A percentile compares a stretch with the other conserved stretches of the same genome.
phyloP scores from a whole-genome alignment of 306 rosid genomes.

The Vigna trinervia region DNA sequence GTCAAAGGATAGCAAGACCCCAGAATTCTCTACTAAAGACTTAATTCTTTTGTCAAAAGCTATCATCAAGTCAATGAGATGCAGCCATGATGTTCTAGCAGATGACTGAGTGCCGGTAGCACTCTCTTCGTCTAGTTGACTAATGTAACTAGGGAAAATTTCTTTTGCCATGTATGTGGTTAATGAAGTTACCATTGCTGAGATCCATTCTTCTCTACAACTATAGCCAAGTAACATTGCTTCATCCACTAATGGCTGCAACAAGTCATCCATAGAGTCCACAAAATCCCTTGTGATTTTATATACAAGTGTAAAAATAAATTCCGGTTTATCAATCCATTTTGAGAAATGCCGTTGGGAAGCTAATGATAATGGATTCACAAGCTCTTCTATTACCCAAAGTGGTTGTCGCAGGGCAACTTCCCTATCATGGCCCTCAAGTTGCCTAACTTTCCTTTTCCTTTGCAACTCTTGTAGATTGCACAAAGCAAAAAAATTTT shows the following conservation, averaged over 20 bases:
- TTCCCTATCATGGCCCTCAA: conserved; percentile 64
- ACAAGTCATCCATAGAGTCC: conserved; percentile 80
- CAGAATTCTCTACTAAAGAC: conserved; percentile 79
- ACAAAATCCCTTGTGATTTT: conserved; percentile 87
- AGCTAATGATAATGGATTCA: conserved; percentile 81
- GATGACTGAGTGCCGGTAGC: conserved; percentile 52
- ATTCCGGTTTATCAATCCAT: conserved; percentile 90
- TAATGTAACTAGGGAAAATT: conserved; percentile 72
- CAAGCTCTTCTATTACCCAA: conserved; percentile 98
- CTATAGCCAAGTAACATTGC: conserved; percentile 86
- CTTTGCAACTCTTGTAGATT: conserved; percentile 85
- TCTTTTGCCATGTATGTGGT: conserved; percentile 86
- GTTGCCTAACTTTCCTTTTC: conserved; percentile 86
- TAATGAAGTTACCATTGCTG: conserved; percentile 84
- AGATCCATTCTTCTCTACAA: conserved; percentile 97
- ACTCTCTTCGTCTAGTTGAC: conserved; percentile 65
- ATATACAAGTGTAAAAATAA: conserved; percentile 84
- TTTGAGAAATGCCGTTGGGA: conserved; percentile 86
- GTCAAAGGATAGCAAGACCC: conserved; percentile 68
- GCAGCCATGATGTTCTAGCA: conserved; percentile 77
- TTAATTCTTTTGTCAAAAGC: conserved; percentile 87
- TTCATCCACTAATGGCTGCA: conserved; percentile 95
- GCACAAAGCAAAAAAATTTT: conserved; percentile 81
- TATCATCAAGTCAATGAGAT: conserved; percentile 93
- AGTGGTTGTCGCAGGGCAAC: conserved; percentile 79